These are phyloP conservation scores for Amylocarpus encephaloides DNA, from an alignment of 2,329 filamentous ascomycete genomes.

Conservation along the genomic window DNA sequence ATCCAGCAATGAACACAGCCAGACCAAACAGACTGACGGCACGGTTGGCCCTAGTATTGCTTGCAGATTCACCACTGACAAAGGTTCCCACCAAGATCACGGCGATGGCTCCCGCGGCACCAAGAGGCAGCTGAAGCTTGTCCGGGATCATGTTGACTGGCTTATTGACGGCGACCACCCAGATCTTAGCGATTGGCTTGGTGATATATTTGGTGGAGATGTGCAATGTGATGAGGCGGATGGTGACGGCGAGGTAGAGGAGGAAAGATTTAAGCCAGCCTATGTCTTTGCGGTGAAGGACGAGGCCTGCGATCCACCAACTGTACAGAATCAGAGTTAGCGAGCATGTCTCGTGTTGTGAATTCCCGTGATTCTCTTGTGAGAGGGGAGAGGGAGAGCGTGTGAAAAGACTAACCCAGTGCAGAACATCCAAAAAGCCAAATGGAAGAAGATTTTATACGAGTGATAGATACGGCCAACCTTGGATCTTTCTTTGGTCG, in stretches of 20 bases:
- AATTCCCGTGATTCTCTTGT: too few species aligned
- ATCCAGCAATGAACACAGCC: slow-evolving; percentile 57
- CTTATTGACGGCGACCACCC: slow-evolving; percentile 57
- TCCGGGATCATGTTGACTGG: slow-evolving; percentile 58
- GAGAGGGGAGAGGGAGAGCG: background rate
- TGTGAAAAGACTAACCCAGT: slow-evolving; percentile 10
- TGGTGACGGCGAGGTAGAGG: slow-evolving; percentile 66
- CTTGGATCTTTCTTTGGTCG: background rate
- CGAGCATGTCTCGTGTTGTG: background rate
- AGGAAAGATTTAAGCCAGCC: slow-evolving; percentile 85
- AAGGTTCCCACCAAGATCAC: slow-evolving; percentile 77
- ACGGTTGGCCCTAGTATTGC: slow-evolving; percentile 76
- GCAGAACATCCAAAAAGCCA: slow-evolving; percentile 8
- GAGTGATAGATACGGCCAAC: slow-evolving; percentile 2
- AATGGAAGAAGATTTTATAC: slow-evolving; percentile 8
- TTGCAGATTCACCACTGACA: slow-evolving; percentile 59
- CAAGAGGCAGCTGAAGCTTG: slow-evolving; percentile 56
- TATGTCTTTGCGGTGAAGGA: slow-evolving; percentile 63
- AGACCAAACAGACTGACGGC: slow-evolving; percentile 77
- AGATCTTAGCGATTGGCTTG: slow-evolving; percentile 59
- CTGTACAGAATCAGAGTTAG: slow-evolving; percentile 3
- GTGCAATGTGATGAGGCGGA: slow-evolving; percentile 70
- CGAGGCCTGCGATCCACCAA: slow-evolving; percentile 54
- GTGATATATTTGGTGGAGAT: slow-evolving; percentile 62
- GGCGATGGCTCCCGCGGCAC: slow-evolving; percentile 56